These are phyloP conservation scores for Rhytidiadelphus loreus DNA, from an alignment of 225 moss, liverwort and hornwort species.

Conservation along the genomic window DNA sequence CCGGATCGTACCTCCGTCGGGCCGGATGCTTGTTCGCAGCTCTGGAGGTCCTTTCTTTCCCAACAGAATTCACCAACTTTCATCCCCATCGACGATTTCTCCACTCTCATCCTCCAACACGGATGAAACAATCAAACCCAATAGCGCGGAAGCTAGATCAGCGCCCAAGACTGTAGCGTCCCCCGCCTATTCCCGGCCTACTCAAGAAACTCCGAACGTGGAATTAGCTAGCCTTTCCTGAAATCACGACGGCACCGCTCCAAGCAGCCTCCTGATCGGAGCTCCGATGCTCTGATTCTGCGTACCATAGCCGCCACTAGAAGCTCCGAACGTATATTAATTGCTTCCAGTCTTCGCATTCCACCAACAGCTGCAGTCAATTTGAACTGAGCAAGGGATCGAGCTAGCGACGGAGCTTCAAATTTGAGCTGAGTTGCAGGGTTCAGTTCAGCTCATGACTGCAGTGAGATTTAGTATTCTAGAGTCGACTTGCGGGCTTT, in stretches of 20 bases:
- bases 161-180: not conserved
- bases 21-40: too few relatives aligned
- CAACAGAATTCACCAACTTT: too few relatives aligned
- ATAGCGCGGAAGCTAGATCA: not conserved
- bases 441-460: not conserved
- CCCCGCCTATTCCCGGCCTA: not conserved
- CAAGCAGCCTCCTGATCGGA: not conserved
- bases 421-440: not conserved
- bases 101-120: too few relatives aligned
- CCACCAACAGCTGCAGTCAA: not conserved
- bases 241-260: slow-evolving; percentile 15
- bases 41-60: not conserved
- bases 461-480: not conserved
- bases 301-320: not conserved
- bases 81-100: not conserved
- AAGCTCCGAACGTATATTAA: not conserved
- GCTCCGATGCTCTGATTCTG: not conserved
- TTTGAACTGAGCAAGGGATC: not conserved
- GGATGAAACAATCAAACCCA: not conserved
- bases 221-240: not conserved
- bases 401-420: not conserved
- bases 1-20: too few relatives aligned
- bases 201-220: not conserved
- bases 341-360: not conserved
- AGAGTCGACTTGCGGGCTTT: not conserved